A percentile compares a stretch with the other conserved stretches of the same genome.
These are phyloP conservation scores for Arthrinium phaeospermum DNA, from an alignment of 2,329 filamentous ascomycete species.

Conservation along the genomic window DNA sequence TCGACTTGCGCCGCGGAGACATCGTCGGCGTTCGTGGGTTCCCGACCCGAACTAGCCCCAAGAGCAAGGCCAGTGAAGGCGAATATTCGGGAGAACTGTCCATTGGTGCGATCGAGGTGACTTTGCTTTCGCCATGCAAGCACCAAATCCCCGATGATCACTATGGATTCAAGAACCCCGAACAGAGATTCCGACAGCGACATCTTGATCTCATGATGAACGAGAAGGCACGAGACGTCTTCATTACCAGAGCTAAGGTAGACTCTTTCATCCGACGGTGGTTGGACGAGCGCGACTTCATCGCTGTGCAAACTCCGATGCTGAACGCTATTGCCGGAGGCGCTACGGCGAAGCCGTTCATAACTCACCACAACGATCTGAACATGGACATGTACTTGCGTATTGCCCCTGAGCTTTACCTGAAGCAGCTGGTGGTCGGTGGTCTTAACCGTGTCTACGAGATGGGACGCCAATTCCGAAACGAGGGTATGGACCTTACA, in stretches of 20 bases:
- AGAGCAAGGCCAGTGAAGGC: conserved; percentile 80
- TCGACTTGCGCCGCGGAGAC: conserved; percentile 87
- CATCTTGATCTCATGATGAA: conserved; percentile 99
- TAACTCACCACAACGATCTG: conserved; percentile 94
- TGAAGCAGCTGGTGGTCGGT: conserved; percentile 96
- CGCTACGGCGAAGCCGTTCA: conserved; percentile 92
- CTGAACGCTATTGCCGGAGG: conserved; percentile 96
- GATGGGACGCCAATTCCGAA: conserved; percentile 93
- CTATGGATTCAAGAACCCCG: conserved; percentile 94
- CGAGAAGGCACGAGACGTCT: conserved; percentile 80
- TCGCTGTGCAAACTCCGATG: conserved; percentile 96
- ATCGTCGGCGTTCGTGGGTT: conserved; percentile 88
- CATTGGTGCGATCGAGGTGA: conserved; percentile 87
- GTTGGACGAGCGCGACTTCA: conserved; percentile 86
- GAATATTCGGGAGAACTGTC: conserved; percentile 84
- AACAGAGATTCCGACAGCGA: conserved; percentile 89
- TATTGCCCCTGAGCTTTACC: conserved; percentile 91
- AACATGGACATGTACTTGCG: conserved; percentile 95
- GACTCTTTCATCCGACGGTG: conserved; percentile 86
- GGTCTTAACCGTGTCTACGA: conserved; percentile 95
- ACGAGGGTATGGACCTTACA: conserved; percentile 89
- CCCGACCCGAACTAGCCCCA: conserved; percentile 84
- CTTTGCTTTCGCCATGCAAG: conserved; percentile 87
- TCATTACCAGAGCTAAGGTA: conserved; percentile 86
- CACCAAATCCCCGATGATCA: conserved; percentile 89